phyloP scores from a whole-genome alignment of 2,329 filamentous ascomycete genomes.

The Alternaria longipes region DNA sequence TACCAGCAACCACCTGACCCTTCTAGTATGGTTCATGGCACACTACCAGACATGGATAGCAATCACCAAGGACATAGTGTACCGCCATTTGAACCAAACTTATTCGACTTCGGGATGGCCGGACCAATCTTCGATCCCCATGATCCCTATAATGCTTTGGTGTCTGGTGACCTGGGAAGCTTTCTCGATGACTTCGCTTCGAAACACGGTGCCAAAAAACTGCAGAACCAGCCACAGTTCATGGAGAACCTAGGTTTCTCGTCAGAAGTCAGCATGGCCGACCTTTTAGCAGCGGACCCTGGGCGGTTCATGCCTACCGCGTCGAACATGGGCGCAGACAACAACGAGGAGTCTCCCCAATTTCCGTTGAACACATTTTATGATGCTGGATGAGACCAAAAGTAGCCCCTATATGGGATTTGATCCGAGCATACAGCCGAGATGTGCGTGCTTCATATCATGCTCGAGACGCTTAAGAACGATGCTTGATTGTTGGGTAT shows the following conservation, averaged over 20 bases:
- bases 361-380: slow-evolving; percentile 34
- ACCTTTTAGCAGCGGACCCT: slow-evolving; percentile 53
- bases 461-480: not conserved
- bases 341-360: slow-evolving; percentile 23
- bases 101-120: slow-evolving; percentile 15
- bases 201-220: slow-evolving; percentile 62
- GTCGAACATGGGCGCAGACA: slow-evolving; percentile 36
- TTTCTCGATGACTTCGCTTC: slow-evolving; percentile 67
- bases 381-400: slow-evolving; percentile 22
- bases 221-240: slow-evolving; percentile 68
- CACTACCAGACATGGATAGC: slow-evolving; percentile 33
- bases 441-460: not conserved
- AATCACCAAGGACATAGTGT: slow-evolving; percentile 5
- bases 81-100: slow-evolving; percentile 14
- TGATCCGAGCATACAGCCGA: not conserved
- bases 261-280: slow-evolving; percentile 67
- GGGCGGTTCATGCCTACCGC: slow-evolving; percentile 51
- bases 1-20: slow-evolving; percentile 11
- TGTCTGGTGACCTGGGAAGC: slow-evolving; percentile 57
- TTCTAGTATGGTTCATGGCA: slow-evolving; percentile 30
- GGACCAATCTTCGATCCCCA: slow-evolving; percentile 10
- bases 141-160: slow-evolving; percentile 44
- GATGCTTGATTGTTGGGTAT: slow-evolving; percentile 1
- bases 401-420: not conserved
- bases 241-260: slow-evolving; percentile 73